Evolutionary conservation across 2,329 filamentous ascomycete genomes (phyloP), one percentile per base, ranked within the genome.

Genomic region (Aspergillus tamarii): DNA sequence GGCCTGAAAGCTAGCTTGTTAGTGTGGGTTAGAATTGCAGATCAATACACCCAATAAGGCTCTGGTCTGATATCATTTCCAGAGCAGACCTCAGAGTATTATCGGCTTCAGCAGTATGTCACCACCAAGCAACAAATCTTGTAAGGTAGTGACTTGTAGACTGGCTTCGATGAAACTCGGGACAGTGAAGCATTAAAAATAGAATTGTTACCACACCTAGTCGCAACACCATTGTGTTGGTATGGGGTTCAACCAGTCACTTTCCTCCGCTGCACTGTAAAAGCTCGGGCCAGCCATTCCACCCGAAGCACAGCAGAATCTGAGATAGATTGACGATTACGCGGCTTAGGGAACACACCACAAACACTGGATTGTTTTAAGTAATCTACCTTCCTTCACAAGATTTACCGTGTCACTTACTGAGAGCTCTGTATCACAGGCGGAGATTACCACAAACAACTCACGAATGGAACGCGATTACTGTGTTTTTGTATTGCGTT

Each of bases 311-410:
- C 26, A 28, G 4, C 19, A 19, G n/a, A 8, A 36, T 36, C 28
- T 36, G 52, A 36, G 52, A 54, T 54, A 54, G 30, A 54, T 54
- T 54, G 52, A 23, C 5, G 30, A 34, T 54, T 34, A 54, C 52
- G 52, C 30, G 32, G 46, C 46, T 50, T 12, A 53, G 7, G 11
- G 8, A 32, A 19, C 48, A 30, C 30, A 10, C 52, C 23, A 16
- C 23, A 50, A 12, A 5, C 30, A 21, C 30, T 36, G 30, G 11
- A 32, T n/a, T 36, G 52, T 54, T 54, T 36, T 54, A 23, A 21
- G 4, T 23, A 54, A 36, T 54, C 30, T 30, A 8, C 52, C 52
- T 4, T 10, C 4, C 6, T 19, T 19, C 14, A 19, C 26, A 50
- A 7, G 10, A 50, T 2, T 23, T 8, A 19, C n/a, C 10, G n/a